Base-by-base conservation (phyloP, 192 early-diverging fungal genomes). In the Umbelopsis vinacea region DNA sequence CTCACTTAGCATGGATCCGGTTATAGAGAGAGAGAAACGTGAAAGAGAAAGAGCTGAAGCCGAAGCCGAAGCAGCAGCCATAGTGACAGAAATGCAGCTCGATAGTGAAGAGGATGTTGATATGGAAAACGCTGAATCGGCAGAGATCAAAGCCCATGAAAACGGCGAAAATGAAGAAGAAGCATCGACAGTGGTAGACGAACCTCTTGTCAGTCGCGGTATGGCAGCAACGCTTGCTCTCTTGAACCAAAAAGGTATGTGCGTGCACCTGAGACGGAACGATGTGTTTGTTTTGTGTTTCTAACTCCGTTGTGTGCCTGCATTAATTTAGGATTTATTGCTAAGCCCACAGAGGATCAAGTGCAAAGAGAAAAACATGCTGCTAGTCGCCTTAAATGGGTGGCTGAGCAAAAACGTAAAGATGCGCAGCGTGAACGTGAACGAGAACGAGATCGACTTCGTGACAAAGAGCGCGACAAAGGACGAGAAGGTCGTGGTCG, bases 171-270 rank as follows among this genome's bases (percentile, higher is more conserved):
- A 33, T 6, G 72, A 55, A 21, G 47, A 71, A 22, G 70, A 82
- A 43, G 54, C 43, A 43, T 50, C 54, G 23, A 57, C 72, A 52
- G 71, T 85, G 14, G 84, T 79, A 47, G 92, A 93, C 53, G 97
- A 97, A 69, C 96, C 94, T 12, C 74, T 94, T 2, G 89, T 97
- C 11, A 89, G 89, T 67, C 70, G 79, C 11, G 94, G 96, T 8
- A 80, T 99, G 43, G 93, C 85, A 22, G 91, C 95, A 6, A 95
- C 97, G 1, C 75, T 99, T 3, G 86, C 85, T 2, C 83, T 98
- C 10, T 80, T 99, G 40, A 86, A 79, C 23, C 90, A 96, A 74
- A 92, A 95, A 79, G 95, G 94, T 71, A 85, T 76, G 57, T 73
- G 84, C 14, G 83, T 67, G 29, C 26, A 22, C 40, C 26, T 35